Evolutionary conservation across 495 filamentous ascomycete genomes (phyloP).

Genomic region (Ramalina intermedia): DNA sequence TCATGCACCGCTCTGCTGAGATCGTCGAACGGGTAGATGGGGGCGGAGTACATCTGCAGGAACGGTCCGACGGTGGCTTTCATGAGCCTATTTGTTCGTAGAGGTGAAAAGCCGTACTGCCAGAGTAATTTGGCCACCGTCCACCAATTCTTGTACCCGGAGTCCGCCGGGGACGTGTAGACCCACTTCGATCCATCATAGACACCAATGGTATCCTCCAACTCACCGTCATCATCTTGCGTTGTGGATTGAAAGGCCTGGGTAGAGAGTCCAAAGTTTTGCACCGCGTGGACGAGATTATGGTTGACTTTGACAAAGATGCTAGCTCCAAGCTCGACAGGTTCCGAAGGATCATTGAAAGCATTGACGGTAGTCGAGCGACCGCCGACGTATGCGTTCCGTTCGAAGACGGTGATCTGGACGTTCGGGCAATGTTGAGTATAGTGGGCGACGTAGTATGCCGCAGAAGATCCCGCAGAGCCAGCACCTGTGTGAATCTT

Average conservation of each 20-base stretch:
- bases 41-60: constrained; percentile 63
- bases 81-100: constrained; percentile 59
- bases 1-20: constrained; percentile 50
- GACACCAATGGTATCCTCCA: constrained; percentile 46
- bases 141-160: constrained; percentile 53
- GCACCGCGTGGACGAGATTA: constrained; percentile 63
- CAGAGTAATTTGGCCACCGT: constrained; percentile 63
- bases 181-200: constrained; percentile 77
- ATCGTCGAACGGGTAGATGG: constrained; percentile 69
- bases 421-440: constrained; percentile 29
- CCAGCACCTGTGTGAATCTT: constrained; percentile 54
- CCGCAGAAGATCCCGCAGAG: constrained; percentile 72
- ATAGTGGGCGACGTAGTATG: constrained; percentile 65
- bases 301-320: constrained; percentile 85
- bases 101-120: constrained; percentile 71
- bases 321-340: constrained; percentile 78
- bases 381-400: constrained; percentile 64
- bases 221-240: constrained; percentile 23
- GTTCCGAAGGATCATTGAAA: constrained; percentile 50
- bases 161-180: constrained; percentile 35
- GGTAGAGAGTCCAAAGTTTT: constrained; percentile 50
- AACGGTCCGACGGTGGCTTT: constrained; percentile 58
- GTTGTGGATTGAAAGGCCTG: constrained; percentile 20
- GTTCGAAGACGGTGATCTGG: constrained; percentile 84
- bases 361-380: constrained; percentile 80